A percentile compares a stretch with the other conserved stretches of the same genome.
Conservation (phyloP, 495 filamentous ascomycete genomes). For the Penicillium pulvis region DNA sequence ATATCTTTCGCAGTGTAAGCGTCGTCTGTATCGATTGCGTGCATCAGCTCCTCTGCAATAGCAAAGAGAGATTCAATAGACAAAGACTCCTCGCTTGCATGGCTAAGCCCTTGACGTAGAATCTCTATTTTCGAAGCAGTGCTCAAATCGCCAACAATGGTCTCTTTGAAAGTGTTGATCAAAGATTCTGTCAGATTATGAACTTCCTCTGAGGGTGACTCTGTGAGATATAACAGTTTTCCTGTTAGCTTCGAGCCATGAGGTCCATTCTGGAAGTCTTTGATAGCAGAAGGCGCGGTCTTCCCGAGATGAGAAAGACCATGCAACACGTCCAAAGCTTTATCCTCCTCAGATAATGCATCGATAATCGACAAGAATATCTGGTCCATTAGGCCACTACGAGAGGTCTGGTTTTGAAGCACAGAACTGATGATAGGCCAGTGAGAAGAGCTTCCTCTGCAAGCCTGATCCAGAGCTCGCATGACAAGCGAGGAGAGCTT, state of each 20-base stretch:
- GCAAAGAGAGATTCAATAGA: slow-evolving; percentile 55
- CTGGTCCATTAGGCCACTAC: slow-evolving; percentile 41
- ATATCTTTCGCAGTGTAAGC: slow-evolving; percentile 40
- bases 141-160: slow-evolving; percentile 37
- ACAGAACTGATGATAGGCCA: slow-evolving; percentile 50
- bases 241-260: slow-evolving; percentile 56
- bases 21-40: slow-evolving; percentile 35
- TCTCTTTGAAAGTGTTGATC: slow-evolving; percentile 41
- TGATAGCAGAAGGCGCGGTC: slow-evolving; percentile 37
- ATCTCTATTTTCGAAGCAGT: slow-evolving; percentile 50
- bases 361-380: slow-evolving; percentile 45
- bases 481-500: slow-evolving; percentile 41
- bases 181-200: slow-evolving; percentile 51
- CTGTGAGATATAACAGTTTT: slow-evolving; percentile 57
- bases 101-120: slow-evolving; percentile 51
- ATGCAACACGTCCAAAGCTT: slow-evolving; percentile 35
- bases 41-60: slow-evolving; percentile 55
- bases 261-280: slow-evolving; percentile 42
- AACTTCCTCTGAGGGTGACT: slow-evolving; percentile 57
- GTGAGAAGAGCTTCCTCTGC: slow-evolving; percentile 38
- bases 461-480: slow-evolving; percentile 39
- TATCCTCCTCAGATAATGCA: slow-evolving; percentile 37
- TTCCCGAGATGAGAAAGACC: slow-evolving; percentile 44
- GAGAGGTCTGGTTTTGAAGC: slow-evolving; percentile 46
- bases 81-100: slow-evolving; percentile 55